phyloP scores from a whole-genome alignment of 257 asterid genomes.

The Avicennia marina region DNA sequence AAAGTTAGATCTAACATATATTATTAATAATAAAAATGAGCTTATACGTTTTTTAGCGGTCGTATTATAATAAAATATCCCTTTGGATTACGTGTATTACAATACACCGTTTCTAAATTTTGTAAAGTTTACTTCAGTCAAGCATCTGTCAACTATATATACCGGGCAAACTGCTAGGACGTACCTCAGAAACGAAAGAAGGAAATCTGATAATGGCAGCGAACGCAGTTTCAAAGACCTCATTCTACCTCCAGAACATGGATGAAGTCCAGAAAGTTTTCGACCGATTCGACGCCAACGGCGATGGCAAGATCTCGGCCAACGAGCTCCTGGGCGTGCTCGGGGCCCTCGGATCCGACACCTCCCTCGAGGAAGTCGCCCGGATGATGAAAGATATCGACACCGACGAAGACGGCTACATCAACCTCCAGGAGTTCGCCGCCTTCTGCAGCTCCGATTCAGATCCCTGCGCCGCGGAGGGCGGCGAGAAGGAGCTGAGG shows the following conservation, averaged over 20 bases:
- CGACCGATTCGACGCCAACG: conserved; percentile 72
- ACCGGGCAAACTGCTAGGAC: no score
- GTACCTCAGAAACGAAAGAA: background rate
- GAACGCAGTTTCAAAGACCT: conserved; percentile 20
- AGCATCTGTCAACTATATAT: no score
- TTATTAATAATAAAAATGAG: no score
- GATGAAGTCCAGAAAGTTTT: conserved; percentile 54
- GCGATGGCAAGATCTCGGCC: conserved; percentile 81
- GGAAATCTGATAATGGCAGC: no score
- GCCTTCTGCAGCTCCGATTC: conserved; percentile 45
- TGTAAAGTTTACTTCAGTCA: no score
- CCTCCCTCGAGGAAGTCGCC: conserved; percentile 46
- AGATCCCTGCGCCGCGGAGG: conserved; percentile 29
- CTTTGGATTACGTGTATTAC: no score
- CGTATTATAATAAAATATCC: no score
- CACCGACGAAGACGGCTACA: conserved; percentile 79
- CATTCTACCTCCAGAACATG: conserved; percentile 43
- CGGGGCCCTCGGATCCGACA: conserved; percentile 57
- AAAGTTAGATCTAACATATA: no score
- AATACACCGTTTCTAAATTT: no score
- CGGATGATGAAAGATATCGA: conserved; percentile 71
- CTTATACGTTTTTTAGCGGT: no score
- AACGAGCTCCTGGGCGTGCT: conserved; percentile 66
- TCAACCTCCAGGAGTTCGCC: conserved; percentile 67
- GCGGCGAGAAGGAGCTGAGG: conserved; percentile 48